These are phyloP conservation scores for Leishmania mexicana DNA, from an alignment of 208 protist species.

Conservation along the genomic window DNA sequence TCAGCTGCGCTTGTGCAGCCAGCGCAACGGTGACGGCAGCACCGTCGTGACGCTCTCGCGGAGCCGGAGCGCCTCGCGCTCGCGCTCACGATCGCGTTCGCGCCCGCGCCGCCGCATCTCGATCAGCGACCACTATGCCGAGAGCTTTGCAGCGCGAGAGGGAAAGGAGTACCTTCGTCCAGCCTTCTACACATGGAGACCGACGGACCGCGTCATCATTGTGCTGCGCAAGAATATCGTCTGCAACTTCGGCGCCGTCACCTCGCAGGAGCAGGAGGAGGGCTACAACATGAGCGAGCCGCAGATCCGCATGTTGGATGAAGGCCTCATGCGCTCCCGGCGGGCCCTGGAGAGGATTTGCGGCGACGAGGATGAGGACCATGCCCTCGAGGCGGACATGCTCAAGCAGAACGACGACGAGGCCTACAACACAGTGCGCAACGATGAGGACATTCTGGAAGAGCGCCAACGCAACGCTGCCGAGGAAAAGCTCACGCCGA, in stretches of 20 bases:
- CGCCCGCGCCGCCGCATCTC: slow-evolving; percentile 14
- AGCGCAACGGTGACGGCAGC: slow-evolving; percentile 32
- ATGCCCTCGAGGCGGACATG: slow-evolving; percentile 44
- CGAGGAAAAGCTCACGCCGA: slow-evolving; percentile 34
- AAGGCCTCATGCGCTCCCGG: slow-evolving; percentile 47
- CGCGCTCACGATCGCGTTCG: too few species aligned
- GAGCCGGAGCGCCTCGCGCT: slow-evolving; percentile 14
- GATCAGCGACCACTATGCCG: slow-evolving; percentile 48
- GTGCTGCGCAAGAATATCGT: slow-evolving; percentile 75
- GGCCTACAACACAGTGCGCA: slow-evolving; percentile 9
- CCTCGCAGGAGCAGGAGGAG: slow-evolving; percentile 38
- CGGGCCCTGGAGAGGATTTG: slow-evolving; percentile 26
- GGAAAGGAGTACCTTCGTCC: slow-evolving; percentile 77
- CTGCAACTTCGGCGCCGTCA: slow-evolving; percentile 55
- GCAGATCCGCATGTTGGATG: slow-evolving; percentile 65
- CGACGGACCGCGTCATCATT: slow-evolving; percentile 71
- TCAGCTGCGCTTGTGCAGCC: slow-evolving; percentile 62
- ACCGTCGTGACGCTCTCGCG: not conserved
- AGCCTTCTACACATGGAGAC: slow-evolving; percentile 78
- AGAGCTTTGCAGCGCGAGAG: slow-evolving; percentile 73
- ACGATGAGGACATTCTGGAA: slow-evolving; percentile 39
- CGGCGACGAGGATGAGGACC: slow-evolving; percentile 30
- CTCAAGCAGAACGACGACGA: slow-evolving; percentile 43
- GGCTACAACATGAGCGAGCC: slow-evolving; percentile 62
- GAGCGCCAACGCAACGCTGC: slow-evolving; percentile 35